Evolutionary conservation across 2,329 filamentous ascomycete genomes (phyloP).

Genomic region (Xylaria sp.): DNA sequence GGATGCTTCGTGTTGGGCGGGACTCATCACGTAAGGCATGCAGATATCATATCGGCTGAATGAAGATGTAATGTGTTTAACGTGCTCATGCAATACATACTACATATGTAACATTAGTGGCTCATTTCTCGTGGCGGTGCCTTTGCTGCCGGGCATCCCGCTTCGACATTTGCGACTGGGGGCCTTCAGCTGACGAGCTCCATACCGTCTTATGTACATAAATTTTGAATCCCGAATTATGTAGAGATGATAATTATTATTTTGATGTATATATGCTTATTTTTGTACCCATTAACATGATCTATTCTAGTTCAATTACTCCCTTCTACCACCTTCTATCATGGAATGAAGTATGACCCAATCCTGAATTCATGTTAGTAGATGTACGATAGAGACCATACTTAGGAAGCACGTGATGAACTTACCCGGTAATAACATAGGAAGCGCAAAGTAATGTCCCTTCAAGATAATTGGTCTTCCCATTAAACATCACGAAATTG

Average conservation of each 20-base stretch:
- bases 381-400: neutral
- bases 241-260: neutral
- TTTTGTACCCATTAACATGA: neutral
- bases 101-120: neutral
- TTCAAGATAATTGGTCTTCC: constrained; percentile 85
- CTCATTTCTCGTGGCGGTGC: neutral
- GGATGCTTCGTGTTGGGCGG: constrained; percentile 49
- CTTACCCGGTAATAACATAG: constrained; percentile 68
- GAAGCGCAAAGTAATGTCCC: constrained; percentile 74
- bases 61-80: constrained; percentile 8
- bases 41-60: constrained; percentile 41
- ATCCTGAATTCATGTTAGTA: constrained; percentile 8
- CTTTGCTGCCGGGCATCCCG: neutral
- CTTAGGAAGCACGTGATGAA: neutral
- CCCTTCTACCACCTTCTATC: neutral
- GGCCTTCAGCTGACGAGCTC: neutral
- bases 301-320: neutral
- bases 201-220: neutral
- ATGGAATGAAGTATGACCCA: constrained; percentile 22
- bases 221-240: neutral
- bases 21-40: constrained; percentile 46
- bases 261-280: neutral
- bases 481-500: constrained; percentile 85
- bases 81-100: neutral
- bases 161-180: neutral